Conservation (phyloP, 1,284 basidiomycete genomes). For the Golubevia pallescens region DNA sequence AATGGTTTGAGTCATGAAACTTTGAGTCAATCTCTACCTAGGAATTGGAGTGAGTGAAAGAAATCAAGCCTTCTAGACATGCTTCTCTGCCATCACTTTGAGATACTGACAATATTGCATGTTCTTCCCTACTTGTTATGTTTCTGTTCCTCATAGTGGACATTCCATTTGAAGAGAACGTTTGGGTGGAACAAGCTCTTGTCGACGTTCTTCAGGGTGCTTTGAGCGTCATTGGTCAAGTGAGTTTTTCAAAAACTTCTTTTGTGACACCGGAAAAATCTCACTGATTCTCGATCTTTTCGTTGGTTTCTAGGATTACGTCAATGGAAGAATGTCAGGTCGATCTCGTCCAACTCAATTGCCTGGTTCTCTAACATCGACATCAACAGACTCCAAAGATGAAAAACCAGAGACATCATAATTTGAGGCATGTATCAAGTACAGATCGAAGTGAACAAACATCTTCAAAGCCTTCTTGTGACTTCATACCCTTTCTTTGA, state of each 20-base stretch:
- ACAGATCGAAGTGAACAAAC: too few species aligned
- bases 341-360: too few species aligned
- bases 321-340: constrained; percentile 38
- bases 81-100: neutral
- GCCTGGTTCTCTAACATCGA: too few species aligned
- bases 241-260: too few species aligned
- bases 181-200: constrained; percentile 58
- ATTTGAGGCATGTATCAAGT: too few species aligned
- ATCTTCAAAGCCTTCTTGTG: too few species aligned
- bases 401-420: too few species aligned
- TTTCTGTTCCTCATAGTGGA: constrained; percentile 25
- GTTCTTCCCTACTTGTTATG: neutral
- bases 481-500: too few species aligned
- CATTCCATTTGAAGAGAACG: constrained; percentile 46
- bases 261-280: too few species aligned
- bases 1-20: constrained; percentile 51
- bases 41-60: constrained; percentile 47
- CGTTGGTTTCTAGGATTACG: constrained; percentile 23
- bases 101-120: neutral
- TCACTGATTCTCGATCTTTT: too few species aligned
- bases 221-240: constrained; percentile 44
- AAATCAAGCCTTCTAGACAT: neutral
- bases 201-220: constrained; percentile 54
- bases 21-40: constrained; percentile 47
- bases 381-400: too few species aligned